Evolutionary conservation across 208 protist species (phyloP).

Genomic region (Leishmania aethiopica): DNA sequence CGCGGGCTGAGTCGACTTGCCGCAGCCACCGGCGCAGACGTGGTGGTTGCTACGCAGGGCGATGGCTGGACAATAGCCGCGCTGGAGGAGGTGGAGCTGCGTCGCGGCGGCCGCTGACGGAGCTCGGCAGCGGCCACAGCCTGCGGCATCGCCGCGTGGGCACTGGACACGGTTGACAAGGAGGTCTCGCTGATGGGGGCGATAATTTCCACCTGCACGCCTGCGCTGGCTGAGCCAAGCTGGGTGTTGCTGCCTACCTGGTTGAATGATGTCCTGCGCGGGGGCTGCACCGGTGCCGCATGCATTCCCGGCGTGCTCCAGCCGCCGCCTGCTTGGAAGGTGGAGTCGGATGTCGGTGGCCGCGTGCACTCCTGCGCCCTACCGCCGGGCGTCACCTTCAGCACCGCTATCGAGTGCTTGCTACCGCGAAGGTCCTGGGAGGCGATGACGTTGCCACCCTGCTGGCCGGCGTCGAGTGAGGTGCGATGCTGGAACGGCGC

Average conservation of each 20-base stretch:
- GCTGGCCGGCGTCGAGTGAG: background rate
- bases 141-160: background rate
- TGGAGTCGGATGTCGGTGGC: slow-evolving; percentile 8
- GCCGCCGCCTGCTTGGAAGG: background rate
- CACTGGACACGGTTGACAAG: background rate
- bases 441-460: background rate
- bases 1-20: background rate
- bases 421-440: slow-evolving; percentile 9
- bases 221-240: background rate
- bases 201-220: slow-evolving; percentile 13
- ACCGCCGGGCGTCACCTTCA: slow-evolving; percentile 17
- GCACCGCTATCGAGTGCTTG: slow-evolving; percentile 24
- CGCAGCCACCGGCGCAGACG: background rate
- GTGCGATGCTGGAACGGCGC: background rate
- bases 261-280: slow-evolving; percentile 12
- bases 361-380: slow-evolving; percentile 4
- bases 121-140: background rate
- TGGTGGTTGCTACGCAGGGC: background rate
- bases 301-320: background rate
- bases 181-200: slow-evolving; percentile 9
- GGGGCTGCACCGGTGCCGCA: background rate
- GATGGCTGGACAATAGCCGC: background rate
- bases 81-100: slow-evolving; percentile 1
- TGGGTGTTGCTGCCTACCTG: background rate
- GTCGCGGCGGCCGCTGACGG: background rate